phyloP scores from a whole-genome alignment of 2,329 filamentous ascomycete genomes.

The Metarhizium album region DNA sequence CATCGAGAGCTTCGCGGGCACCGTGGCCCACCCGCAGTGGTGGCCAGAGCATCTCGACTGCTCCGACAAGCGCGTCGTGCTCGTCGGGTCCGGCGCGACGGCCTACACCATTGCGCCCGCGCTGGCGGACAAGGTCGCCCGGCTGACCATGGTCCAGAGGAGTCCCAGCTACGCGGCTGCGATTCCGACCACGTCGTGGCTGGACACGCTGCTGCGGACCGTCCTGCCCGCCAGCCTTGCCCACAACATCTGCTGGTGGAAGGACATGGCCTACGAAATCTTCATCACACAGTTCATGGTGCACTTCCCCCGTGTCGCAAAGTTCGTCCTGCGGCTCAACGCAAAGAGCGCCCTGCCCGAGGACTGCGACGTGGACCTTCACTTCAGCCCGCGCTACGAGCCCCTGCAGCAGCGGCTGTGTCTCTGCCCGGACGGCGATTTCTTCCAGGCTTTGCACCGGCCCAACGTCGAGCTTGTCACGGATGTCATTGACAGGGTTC shows the following conservation, averaged over 20 bases:
- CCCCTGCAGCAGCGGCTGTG: constrained; percentile 71
- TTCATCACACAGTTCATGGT: constrained; percentile 26
- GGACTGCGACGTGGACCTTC: constrained; percentile 42
- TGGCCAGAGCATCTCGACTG: constrained; percentile 63
- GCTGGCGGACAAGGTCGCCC: constrained; percentile 50
- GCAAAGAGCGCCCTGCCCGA: constrained; percentile 42
- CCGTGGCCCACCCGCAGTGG: constrained; percentile 60
- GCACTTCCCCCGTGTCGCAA: constrained; percentile 14
- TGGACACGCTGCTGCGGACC: constrained; percentile 26
- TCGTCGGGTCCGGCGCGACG: constrained; percentile 72
- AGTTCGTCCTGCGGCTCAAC: constrained; percentile 25
- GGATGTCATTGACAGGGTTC: constrained; percentile 40
- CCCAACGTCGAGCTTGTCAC: constrained; percentile 39
- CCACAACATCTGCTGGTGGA: constrained; percentile 36
- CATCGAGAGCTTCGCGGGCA: constrained; percentile 54
- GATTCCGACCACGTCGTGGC: constrained; percentile 30
- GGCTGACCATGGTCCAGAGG: constrained; percentile 72
- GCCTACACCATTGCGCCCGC: constrained; percentile 66
- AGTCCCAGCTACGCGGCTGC: constrained; percentile 61
- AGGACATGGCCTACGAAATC: constrained; percentile 34
- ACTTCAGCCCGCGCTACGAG: constrained; percentile 55
- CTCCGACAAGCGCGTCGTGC: constrained; percentile 53
- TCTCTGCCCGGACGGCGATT: constrained; percentile 47
- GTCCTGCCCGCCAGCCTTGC: constrained; percentile 38
- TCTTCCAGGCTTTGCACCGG: constrained; percentile 37